Evolutionary conservation across 805 yeast species (phyloP).

Genomic region (Sugiyamaella qingdaonensis): DNA sequence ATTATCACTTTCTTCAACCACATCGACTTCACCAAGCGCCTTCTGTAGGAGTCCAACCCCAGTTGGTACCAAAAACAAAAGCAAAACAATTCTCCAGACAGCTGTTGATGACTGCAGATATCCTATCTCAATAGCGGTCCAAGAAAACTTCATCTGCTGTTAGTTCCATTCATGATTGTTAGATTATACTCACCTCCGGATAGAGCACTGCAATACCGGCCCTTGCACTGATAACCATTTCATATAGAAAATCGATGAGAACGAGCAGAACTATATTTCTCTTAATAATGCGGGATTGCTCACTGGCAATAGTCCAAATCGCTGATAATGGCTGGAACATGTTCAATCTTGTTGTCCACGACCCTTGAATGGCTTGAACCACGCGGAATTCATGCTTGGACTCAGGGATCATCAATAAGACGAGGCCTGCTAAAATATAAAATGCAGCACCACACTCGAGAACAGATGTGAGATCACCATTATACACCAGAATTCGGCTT

Average conservation of each 20-base stretch:
- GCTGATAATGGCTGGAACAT: neutral
- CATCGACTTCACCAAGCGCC: slow-evolving; percentile 15
- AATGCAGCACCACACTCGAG: slow-evolving; percentile 3
- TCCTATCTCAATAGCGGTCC: slow-evolving; percentile 33
- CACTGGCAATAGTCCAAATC: slow-evolving; percentile 5
- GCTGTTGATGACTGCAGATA: slow-evolving; percentile 30
- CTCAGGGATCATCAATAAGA: slow-evolving; percentile 12
- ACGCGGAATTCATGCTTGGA: neutral
- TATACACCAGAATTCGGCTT: slow-evolving; percentile 7
- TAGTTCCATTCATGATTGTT: neutral
- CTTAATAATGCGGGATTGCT: neutral
- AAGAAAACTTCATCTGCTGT: slow-evolving; percentile 23
- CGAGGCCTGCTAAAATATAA: slow-evolving; percentile 4
- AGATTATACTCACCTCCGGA: slow-evolving; percentile 19
- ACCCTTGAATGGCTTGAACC: neutral
- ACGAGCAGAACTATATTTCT: slow-evolving; percentile 15
- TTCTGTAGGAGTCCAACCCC: slow-evolving; percentile 18
- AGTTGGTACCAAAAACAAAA: slow-evolving; percentile 26
- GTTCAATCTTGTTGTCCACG: neutral
- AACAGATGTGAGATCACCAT: neutral
- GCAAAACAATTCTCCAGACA: slow-evolving; percentile 26
- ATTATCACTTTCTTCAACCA: slow-evolving; percentile 17
- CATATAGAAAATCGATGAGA: slow-evolving; percentile 15
- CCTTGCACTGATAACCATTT: slow-evolving; percentile 16
- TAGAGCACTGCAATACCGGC: slow-evolving; percentile 24